Evolutionary conservation across 306 rosid genomes (phyloP), one percentile per base, ranked within the genome.

Genomic region (Glycine latifolia): DNA sequence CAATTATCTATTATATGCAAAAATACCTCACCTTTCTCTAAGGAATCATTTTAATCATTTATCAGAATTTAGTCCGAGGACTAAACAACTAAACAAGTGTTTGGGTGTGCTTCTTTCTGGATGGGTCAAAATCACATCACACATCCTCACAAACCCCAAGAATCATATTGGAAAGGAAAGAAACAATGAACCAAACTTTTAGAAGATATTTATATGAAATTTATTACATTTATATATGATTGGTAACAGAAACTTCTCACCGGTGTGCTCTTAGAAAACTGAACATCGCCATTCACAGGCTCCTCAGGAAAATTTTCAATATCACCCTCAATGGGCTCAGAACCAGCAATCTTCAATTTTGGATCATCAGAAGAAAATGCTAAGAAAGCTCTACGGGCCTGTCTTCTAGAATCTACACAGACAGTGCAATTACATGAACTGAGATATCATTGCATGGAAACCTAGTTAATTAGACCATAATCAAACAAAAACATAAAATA

Each of bases 371-470:
- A 83, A 75, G 97, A 88, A 86, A 95, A 87, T 82, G 97, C 97
- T 82, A 95, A 70, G 78, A 95, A 91, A 78, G 99, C 99, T 89
- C 89, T 91, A 17, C 98, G 91, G 8, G 93, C 99, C 85, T 91
- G 96, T 85, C 99, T 87, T 65, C 91, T 89, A 55, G 98, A 93
- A 87, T 93, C 99, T 93, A 87, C 77, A 53, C 55, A 85, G 73
- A 76, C 65, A 85, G 63, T 65, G 66, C 71, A 75, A 68, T 59
- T 48, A 79, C 58, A 72, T 53, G 60, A 67, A 66, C 33, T 14
- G 37, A 26, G 75, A 59, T 31, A 58, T 31, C 33, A 62, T 80
- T 50, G 79, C 71, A 75, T 43, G 13, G 20, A 82, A 61, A 20
- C 80, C 65, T 52, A 53, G 47, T 79, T 67, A 77, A 73, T 48